These are phyloP conservation scores for Huntiella bhutanensis DNA, from an alignment of 2,329 filamentous ascomycete species.

Conservation along the genomic window DNA sequence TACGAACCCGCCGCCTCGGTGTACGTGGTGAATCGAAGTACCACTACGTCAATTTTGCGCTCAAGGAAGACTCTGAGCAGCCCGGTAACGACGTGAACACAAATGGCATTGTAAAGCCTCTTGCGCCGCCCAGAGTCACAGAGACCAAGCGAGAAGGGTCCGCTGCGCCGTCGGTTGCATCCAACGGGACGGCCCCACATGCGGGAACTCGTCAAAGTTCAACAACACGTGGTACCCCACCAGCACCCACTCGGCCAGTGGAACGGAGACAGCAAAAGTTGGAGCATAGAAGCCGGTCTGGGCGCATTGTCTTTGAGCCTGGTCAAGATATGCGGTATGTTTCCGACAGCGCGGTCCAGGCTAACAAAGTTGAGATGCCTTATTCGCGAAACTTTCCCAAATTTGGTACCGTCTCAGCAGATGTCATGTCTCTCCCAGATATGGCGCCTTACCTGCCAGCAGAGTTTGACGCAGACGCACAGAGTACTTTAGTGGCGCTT, in stretches of 20 bases:
- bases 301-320: constrained; percentile 8
- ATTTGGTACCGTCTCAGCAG: constrained; percentile 34
- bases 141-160: constrained; percentile 1
- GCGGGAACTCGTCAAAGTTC: background rate
- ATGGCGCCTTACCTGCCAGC: constrained; percentile 65
- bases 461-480: constrained; percentile 72
- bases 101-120: constrained; percentile 1
- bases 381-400: constrained; percentile 31
- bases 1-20: constrained; percentile 79
- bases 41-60: constrained; percentile 61
- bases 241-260: background rate
- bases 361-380: constrained; percentile 38
- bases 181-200: background rate
- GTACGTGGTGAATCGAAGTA: constrained; percentile 97
- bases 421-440: constrained; percentile 61
- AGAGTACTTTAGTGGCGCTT: constrained; percentile 65
- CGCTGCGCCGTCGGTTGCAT: background rate
- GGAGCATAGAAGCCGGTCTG: constrained; percentile 1
- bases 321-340: constrained; percentile 9
- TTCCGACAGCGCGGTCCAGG: constrained; percentile 35
- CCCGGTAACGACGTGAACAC: constrained; percentile 2
- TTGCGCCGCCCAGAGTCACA: background rate
- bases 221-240: background rate
- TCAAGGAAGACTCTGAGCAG: constrained; percentile 30
- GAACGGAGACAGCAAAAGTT: background rate